Percentiles rank a stretch among this genome's conserved stretches.
Evolutionary conservation across 441 rosid species (phyloP).

Genomic region (Gossypium schwendimanii): DNA sequence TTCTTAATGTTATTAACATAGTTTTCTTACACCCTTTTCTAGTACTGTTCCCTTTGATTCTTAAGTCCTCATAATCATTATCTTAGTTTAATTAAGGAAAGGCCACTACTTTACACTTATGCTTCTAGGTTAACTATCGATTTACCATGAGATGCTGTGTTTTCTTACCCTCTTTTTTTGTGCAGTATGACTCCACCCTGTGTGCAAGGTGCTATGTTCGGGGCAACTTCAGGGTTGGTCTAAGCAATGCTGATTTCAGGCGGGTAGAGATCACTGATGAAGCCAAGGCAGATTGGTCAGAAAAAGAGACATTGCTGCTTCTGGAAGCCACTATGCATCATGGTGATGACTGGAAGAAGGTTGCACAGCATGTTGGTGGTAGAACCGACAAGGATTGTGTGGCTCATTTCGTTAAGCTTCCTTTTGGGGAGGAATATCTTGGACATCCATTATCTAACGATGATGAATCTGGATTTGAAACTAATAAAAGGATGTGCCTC

Average conservation of each 20-base stretch:
- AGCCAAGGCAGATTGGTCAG: conserved; percentile 71
- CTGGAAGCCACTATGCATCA: conserved; percentile 75
- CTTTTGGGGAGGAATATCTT: conserved; percentile 64
- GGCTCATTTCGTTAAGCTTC: conserved; percentile 73
- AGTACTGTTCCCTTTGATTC: neutral
- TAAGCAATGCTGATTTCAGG: conserved; percentile 73
- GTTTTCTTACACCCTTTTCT: neutral
- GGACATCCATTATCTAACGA: conserved; percentile 32
- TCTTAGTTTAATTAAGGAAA: neutral
- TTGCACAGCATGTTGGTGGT: conserved; percentile 73
- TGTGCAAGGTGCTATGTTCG: conserved; percentile 96
- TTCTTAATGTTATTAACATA: no score
- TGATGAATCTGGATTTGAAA: conserved; percentile 32
- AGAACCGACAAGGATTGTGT: conserved; percentile 83
- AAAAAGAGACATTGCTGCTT: conserved; percentile 74
- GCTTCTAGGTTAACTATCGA: neutral
- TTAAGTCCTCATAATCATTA: neutral
- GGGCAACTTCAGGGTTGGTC: conserved; percentile 73
- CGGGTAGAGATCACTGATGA: conserved; percentile 82
- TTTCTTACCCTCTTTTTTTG: neutral
- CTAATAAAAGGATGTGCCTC: conserved; percentile 53
- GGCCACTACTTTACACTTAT: neutral
- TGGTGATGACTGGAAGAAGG: conserved; percentile 90
- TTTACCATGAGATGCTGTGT: neutral
- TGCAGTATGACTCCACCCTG: conserved; percentile 77